Base-by-base conservation (phyloP, 176 grass and related monocot species). In the Poa annua region DNA sequence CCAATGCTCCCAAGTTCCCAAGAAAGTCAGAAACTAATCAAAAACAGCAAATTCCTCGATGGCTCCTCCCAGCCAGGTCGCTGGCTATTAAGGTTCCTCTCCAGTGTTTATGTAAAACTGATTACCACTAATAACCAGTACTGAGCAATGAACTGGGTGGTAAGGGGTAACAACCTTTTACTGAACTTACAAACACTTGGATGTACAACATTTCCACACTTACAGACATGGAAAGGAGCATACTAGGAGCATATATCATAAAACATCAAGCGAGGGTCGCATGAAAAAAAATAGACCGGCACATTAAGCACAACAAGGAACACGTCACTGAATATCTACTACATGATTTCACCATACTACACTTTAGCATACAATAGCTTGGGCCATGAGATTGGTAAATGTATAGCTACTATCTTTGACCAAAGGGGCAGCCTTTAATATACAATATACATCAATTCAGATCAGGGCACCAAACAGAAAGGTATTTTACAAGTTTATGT, bases 201-300 rank as follows among this genome's bases (percentile, higher is more conserved):
- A 26, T 22, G 4, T 34, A 25, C 50, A 84, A 22, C 20, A 84
- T 75, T 62, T 75, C 32, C 49, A 61, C 20, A 51, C 32, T 67
- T 76, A 32, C 71, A 84, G n/a, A 76, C 47, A 16, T 25, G 21
- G 33, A 84, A 84, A 76, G 12, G 57, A 52, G 59, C 71, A 84
- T 76, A 64, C 22, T 35, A 33, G 44, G 15, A 38, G 54, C 52
- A 35, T 8, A 35, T 8, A 79, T 50, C 52, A 66, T 66, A 54
- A 84, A 45, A 67, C 22, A 65, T 66, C 59, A 41, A 52, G 34
- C 25, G 15, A n/a, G 21, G 54, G 67, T 26, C 34, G 68, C 33
- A 2, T 45, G 44, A 39, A 4, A 51, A 51, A 73, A 62, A 79
- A 62, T 63, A 68, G 67, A 74, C 77, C 32, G 64, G n/a, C 32